Percentiles rank a stretch among this genome's conserved stretches.
phyloP scores from a whole-genome alignment of 352 stramenopile genomes.

The Globisporangium viniferum region DNA sequence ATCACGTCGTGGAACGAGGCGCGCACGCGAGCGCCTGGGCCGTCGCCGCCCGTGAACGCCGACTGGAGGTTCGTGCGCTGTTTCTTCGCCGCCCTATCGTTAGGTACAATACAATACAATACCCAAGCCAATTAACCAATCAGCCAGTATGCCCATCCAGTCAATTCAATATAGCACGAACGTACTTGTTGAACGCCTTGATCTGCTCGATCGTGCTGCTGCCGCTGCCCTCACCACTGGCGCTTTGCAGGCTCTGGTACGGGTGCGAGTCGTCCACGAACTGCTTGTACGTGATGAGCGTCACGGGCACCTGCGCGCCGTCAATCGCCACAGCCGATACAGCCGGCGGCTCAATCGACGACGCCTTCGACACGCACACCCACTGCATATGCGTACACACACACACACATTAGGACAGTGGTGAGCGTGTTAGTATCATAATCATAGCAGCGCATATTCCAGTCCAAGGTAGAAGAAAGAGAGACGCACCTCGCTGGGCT shows the following conservation, averaged over 20 bases:
- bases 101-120: background rate
- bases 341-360: slow-evolving; percentile 40
- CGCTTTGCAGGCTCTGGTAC: slow-evolving; percentile 51
- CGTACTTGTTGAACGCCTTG: slow-evolving; percentile 70
- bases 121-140: background rate
- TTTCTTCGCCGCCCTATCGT: slow-evolving; percentile 56
- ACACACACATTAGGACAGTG: background rate
- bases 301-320: background rate
- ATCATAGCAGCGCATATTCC: no score
- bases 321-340: slow-evolving; percentile 11
- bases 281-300: slow-evolving; percentile 78
- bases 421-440: background rate
- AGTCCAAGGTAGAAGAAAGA: background rate
- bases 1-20: slow-evolving; percentile 70
- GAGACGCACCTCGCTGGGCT: slow-evolving; percentile 21
- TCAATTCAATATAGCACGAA: background rate
- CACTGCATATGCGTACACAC: slow-evolving; percentile 25
- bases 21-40: slow-evolving; percentile 40
- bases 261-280: slow-evolving; percentile 73
- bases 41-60: slow-evolving; percentile 54
- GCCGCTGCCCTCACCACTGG: slow-evolving; percentile 8
- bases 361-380: slow-evolving; percentile 57
- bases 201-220: slow-evolving; percentile 43
- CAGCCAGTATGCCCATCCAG: background rate
- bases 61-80: slow-evolving; percentile 75